phyloP scores from a whole-genome alignment of 2,329 filamentous ascomycete genomes.

The Aspergillus tamarii region DNA sequence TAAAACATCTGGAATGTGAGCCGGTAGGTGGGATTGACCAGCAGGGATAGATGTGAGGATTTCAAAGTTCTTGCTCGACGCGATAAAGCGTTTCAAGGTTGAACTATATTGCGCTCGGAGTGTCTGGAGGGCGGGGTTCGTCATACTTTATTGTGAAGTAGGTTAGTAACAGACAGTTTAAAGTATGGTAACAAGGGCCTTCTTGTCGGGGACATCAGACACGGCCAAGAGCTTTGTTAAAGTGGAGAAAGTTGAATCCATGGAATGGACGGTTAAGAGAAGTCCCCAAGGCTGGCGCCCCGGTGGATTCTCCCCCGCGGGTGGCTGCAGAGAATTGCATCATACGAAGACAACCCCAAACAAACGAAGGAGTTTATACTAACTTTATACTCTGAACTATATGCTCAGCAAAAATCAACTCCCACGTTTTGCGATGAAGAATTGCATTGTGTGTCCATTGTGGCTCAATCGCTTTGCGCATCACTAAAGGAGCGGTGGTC shows the following conservation, averaged over 20 bases:
- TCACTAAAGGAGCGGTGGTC: background rate
- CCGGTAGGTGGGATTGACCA: conserved; percentile 17
- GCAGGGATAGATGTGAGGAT: conserved; percentile 31
- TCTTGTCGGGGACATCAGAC: background rate
- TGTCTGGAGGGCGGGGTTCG: conserved; percentile 26
- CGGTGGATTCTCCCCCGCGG: background rate
- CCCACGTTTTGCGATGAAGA: background rate
- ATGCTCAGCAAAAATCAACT: background rate
- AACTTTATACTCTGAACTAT: background rate
- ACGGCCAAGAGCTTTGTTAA: background rate
- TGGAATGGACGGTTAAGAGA: conserved; percentile 1
- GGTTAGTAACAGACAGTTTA: background rate
- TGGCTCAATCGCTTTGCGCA: background rate
- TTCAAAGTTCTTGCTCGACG: conserved; percentile 41
- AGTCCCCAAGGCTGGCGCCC: background rate
- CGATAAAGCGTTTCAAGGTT: conserved; percentile 48
- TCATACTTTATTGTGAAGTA: conserved; percentile 8
- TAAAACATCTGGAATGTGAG: conserved; percentile 42
- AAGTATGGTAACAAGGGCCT: background rate
- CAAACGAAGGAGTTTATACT: background rate
- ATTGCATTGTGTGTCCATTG: background rate
- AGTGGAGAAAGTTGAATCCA: background rate
- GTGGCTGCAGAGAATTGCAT: conserved; percentile 8
- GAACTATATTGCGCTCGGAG: conserved; percentile 44
- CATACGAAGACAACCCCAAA: background rate